These are phyloP conservation scores for Rhodamnia rubescens DNA, from an alignment of 345 rosid genomes.

Conservation along the genomic window DNA sequence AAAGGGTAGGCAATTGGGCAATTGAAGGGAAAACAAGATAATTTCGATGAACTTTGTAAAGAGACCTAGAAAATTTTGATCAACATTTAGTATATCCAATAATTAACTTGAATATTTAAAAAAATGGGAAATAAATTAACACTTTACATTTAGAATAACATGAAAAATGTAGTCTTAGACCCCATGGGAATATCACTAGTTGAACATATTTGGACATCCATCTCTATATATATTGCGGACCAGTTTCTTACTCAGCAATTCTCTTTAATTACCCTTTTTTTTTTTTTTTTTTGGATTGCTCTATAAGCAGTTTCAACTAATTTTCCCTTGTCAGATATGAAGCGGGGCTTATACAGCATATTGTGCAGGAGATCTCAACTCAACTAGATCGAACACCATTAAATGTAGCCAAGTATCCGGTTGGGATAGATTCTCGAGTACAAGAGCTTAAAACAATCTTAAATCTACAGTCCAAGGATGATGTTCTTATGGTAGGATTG, in stretches of 20 bases:
- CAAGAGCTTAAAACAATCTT: background rate
- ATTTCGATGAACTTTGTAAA: background rate
- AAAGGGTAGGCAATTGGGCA: background rate
- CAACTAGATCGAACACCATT: background rate
- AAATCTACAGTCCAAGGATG: background rate
- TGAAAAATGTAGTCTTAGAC: background rate
- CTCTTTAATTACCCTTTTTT: background rate
- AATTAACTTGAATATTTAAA: background rate
- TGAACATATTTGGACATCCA: background rate
- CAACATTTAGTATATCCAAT: background rate
- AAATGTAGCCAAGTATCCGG: background rate
- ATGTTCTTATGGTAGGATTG: background rate
- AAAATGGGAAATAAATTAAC: background rate
- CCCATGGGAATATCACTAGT: background rate
- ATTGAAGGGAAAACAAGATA: background rate
- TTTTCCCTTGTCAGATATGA: background rate
- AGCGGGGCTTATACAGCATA: background rate
- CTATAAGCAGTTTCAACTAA: background rate
- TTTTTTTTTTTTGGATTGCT: background rate
- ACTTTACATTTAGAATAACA: background rate
- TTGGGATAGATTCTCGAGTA: background rate
- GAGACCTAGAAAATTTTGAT: background rate
- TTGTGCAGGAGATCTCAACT: background rate
- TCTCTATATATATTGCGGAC: accelerated
- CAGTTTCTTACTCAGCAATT: background rate